A percentile compares a stretch with the other conserved stretches of the same genome.
phyloP scores from a whole-genome alignment of 768 basidiomycete species.

The Mycena vitilis region DNA sequence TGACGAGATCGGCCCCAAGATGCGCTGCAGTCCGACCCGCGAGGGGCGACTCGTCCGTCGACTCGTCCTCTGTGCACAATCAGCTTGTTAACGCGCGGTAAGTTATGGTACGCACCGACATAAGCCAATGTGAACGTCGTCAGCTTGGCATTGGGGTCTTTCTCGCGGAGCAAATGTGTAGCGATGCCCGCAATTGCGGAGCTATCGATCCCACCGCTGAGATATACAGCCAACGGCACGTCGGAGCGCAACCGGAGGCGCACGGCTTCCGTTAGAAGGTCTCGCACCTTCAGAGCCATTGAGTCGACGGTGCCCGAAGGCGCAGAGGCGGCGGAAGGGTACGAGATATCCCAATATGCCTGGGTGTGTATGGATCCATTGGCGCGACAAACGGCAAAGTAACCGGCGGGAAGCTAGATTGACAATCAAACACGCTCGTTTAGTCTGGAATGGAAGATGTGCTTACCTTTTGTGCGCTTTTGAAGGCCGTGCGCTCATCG shows the following conservation, averaged over 20 bases:
- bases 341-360: constrained; percentile 35
- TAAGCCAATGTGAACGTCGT: constrained; percentile 31
- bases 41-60: constrained; percentile 28
- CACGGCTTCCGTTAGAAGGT: constrained; percentile 27
- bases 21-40: constrained; percentile 17
- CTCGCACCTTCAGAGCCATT: constrained; percentile 26
- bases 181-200: constrained; percentile 34
- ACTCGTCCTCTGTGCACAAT: constrained; percentile 12
- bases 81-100: not conserved
- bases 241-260: constrained; percentile 32
- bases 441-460: not conserved
- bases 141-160: constrained; percentile 26
- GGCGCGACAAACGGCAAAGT: constrained; percentile 15
- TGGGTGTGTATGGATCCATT: constrained; percentile 22
- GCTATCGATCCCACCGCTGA: constrained; percentile 37
- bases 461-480: constrained; percentile 27
- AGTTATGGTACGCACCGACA: constrained; percentile 7
- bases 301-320: not conserved
- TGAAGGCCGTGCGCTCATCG: constrained; percentile 34
- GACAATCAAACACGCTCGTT: not conserved
- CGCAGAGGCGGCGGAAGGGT: not conserved
- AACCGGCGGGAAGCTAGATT: constrained; percentile 12
- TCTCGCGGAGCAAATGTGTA: constrained; percentile 26
- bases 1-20: constrained; percentile 23
- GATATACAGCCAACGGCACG: constrained; percentile 34